Percentiles rank a stretch among this genome's conserved stretches.
Conservation (phyloP, 148 eudicot genomes). For the Pouteria glomerata region DNA sequence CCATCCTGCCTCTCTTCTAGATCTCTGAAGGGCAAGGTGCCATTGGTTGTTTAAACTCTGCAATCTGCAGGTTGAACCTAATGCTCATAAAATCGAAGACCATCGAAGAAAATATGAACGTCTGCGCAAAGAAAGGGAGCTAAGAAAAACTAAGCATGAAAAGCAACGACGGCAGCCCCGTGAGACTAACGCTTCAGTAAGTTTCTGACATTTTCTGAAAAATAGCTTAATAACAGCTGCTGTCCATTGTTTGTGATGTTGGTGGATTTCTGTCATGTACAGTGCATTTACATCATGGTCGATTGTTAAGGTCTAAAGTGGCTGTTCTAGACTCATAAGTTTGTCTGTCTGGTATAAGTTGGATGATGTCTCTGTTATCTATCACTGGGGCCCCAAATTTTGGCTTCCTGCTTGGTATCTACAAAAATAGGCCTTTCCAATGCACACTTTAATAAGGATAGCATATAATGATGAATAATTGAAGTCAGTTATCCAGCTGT, state of each 20-base stretch:
- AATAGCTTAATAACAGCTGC: neutral
- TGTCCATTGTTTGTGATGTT: neutral
- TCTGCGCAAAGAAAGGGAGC: slow-evolving; percentile 44
- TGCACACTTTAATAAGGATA: neutral
- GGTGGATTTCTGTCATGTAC: neutral
- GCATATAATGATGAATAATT: neutral
- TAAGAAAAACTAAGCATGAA: slow-evolving; percentile 33
- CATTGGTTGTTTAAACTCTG: neutral
- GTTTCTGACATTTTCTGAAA: slow-evolving; percentile 2
- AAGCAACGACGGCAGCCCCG: slow-evolving; percentile 25
- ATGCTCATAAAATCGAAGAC: slow-evolving; percentile 54
- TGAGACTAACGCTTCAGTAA: neutral
- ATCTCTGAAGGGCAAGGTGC: neutral
- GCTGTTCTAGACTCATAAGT: neutral
- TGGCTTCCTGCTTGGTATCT: neutral
- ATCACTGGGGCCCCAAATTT: neutral
- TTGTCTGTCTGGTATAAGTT: neutral
- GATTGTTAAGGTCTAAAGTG: slow-evolving; percentile 2
- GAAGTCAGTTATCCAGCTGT: neutral
- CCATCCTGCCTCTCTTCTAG: neutral
- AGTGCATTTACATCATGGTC: neutral
- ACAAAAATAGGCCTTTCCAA: neutral
- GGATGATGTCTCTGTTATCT: neutral
- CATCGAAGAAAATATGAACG: slow-evolving; percentile 61
- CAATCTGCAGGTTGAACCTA: slow-evolving; percentile 58